Conservation (phyloP, 2,329 filamentous ascomycete genomes). For the Fusarium temperatum region DNA sequence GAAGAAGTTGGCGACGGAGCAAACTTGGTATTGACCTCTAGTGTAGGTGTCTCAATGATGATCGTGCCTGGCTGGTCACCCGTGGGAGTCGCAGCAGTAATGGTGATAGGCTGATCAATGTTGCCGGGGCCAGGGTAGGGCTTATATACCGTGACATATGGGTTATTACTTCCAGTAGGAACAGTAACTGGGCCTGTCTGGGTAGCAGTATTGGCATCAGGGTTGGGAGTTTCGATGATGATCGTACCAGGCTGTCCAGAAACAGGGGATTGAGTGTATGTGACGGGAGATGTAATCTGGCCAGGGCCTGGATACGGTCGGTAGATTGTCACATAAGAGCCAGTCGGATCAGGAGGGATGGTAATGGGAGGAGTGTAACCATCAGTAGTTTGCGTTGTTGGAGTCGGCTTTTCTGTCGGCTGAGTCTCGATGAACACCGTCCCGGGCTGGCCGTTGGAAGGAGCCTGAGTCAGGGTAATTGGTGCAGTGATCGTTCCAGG, state of each 20-base stretch:
- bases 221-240: slow-evolving; percentile 28
- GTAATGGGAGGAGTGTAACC: slow-evolving; percentile 1
- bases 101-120: slow-evolving; percentile 25
- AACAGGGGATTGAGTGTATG: slow-evolving; percentile 18
- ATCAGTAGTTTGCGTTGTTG: not conserved
- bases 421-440: slow-evolving; percentile 32
- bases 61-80: slow-evolving; percentile 24
- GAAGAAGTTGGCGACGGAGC: not conserved
- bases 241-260: slow-evolving; percentile 24
- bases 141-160: slow-evolving; percentile 27
- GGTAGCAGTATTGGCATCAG: slow-evolving; percentile 16
- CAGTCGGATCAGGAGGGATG: slow-evolving; percentile 21
- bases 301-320: slow-evolving; percentile 24
- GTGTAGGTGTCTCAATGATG: slow-evolving; percentile 29
- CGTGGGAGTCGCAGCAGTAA: slow-evolving; percentile 17
- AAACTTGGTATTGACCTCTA: slow-evolving; percentile 22
- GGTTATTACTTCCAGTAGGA: slow-evolving; percentile 9
- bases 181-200: slow-evolving; percentile 18
- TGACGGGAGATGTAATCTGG: slow-evolving; percentile 16
- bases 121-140: slow-evolving; percentile 30
- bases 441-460: slow-evolving; percentile 26
- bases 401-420: not conserved
- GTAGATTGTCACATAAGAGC: slow-evolving; percentile 25
- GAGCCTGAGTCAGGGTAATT: slow-evolving; percentile 26
- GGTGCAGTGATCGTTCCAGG: slow-evolving; percentile 26